A percentile compares a stretch with the other conserved stretches of the same genome.
phyloP scores from a whole-genome alignment of 2,329 filamentous ascomycete genomes.

The Fusarium verrucosum region DNA sequence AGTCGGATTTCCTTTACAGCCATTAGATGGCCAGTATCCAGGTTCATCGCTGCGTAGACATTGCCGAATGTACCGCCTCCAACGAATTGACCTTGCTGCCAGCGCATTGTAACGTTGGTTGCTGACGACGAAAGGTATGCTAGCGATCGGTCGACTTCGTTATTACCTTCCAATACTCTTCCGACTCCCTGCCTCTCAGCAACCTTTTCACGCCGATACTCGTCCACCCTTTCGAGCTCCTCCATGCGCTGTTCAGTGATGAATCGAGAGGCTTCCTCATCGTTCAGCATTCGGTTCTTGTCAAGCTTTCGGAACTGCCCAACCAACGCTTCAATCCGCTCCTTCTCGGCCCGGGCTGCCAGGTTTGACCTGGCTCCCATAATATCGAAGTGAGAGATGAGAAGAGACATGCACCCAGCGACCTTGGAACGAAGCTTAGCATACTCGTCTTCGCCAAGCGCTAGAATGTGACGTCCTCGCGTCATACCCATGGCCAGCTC shows the following conservation, averaged over 20 bases:
- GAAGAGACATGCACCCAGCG: constrained; percentile 93
- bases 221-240: constrained; percentile 80
- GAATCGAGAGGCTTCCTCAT: constrained; percentile 82
- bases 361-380: constrained; percentile 95
- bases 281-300: constrained; percentile 76
- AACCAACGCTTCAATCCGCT: constrained; percentile 81
- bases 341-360: constrained; percentile 92
- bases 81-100: constrained; percentile 99
- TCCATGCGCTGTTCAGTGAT: constrained; percentile 80
- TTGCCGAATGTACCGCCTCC: constrained; percentile 97
- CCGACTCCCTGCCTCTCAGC: constrained; percentile 88
- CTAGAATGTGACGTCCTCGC: constrained; percentile 89
- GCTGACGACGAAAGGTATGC: constrained; percentile 93
- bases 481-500: constrained; percentile 99
- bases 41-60: constrained; percentile 95
- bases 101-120: constrained; percentile 93
- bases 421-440: constrained; percentile 84
- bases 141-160: constrained; percentile 93
- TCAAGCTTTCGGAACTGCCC: constrained; percentile 82
- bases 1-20: constrained; percentile 98
- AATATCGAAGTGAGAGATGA: constrained; percentile 99
- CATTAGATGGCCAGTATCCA: constrained; percentile 96
- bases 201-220: constrained; percentile 79
- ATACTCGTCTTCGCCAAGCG: constrained; percentile 88
- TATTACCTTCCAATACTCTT: constrained; percentile 90